Conservation (phyloP, 345 rosid genomes). For the Citrus maxima region DNA sequence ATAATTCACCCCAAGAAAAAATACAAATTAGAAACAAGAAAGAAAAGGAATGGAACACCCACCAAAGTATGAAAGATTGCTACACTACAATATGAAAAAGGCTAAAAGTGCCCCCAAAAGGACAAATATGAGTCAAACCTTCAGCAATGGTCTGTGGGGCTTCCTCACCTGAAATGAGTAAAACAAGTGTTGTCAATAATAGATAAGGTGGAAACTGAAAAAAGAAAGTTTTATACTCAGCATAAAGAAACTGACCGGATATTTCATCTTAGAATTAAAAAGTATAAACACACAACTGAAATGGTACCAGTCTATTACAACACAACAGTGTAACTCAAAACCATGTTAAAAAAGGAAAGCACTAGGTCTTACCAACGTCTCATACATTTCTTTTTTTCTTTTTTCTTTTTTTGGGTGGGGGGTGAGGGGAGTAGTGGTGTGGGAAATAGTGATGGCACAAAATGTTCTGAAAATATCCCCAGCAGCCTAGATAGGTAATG, state of each 20-base stretch:
- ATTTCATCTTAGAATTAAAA: neutral
- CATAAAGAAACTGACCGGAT: neutral
- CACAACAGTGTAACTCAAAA: neutral
- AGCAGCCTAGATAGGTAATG: neutral
- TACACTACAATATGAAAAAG: neutral
- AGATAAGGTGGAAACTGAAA: neutral
- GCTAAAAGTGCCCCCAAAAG: neutral
- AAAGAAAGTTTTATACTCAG: neutral
- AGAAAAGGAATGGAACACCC: neutral
- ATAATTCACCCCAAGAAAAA: neutral
- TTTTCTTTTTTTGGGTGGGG: too few relatives aligned
- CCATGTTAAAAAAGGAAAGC: neutral
- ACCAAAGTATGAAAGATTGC: neutral
- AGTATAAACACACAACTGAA: constrained; percentile 1
- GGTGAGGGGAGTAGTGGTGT: too few relatives aligned
- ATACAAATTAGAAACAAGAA: neutral
- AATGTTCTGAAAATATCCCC: neutral
- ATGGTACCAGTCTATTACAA: neutral
- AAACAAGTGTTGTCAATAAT: neutral
- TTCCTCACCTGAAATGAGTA: constrained; percentile 64
- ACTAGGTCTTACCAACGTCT: neutral
- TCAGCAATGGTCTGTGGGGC: constrained; percentile 57
- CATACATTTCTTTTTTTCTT: too few relatives aligned
- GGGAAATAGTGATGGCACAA: neutral
- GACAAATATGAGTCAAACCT: constrained; percentile 33